These are phyloP conservation scores for Parastagonospora nodorum DNA, from an alignment of 2,329 filamentous ascomycete species.

Conservation along the genomic window DNA sequence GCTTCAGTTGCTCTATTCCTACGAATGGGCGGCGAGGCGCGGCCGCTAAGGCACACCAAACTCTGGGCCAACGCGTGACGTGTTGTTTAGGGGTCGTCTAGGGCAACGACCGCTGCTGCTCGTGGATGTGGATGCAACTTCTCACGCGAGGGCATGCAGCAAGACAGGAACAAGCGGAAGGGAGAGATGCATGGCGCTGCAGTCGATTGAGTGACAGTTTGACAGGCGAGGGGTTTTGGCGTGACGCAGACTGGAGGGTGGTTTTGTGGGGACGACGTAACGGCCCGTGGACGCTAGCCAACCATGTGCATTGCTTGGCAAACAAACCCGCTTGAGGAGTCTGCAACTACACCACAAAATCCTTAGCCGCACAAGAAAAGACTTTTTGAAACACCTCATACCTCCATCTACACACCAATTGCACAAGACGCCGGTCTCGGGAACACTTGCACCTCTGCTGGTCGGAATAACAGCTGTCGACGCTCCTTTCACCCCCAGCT, in stretches of 20 bases:
- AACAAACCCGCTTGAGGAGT: conserved; percentile 18
- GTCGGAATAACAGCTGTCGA: not conserved
- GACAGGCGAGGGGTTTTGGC: not conserved
- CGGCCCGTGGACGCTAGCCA: conserved; percentile 18
- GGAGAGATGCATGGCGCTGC: too few species aligned
- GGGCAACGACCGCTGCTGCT: conserved; percentile 11
- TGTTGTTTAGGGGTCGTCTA: conserved; percentile 25
- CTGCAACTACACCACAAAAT: not conserved
- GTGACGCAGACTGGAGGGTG: not conserved
- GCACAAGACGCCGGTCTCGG: too few species aligned
- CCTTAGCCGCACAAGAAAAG: conserved; percentile 6
- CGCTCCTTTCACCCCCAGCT: conserved; percentile 12
- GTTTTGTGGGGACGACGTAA: not conserved
- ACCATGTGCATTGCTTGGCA: conserved; percentile 13
- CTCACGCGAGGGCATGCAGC: too few species aligned
- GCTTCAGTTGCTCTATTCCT: conserved; percentile 16
- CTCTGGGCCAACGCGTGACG: conserved; percentile 23
- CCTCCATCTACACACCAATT: not conserved
- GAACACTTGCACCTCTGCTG: not conserved
- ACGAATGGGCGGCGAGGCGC: conserved; percentile 9
- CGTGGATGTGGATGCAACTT: not conserved
- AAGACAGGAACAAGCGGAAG: too few species aligned
- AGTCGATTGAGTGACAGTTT: not conserved
- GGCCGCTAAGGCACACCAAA: conserved; percentile 9
- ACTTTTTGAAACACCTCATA: not conserved